Conservation (phyloP, 257 asterid genomes). For the Scutellaria barbata region DNA sequence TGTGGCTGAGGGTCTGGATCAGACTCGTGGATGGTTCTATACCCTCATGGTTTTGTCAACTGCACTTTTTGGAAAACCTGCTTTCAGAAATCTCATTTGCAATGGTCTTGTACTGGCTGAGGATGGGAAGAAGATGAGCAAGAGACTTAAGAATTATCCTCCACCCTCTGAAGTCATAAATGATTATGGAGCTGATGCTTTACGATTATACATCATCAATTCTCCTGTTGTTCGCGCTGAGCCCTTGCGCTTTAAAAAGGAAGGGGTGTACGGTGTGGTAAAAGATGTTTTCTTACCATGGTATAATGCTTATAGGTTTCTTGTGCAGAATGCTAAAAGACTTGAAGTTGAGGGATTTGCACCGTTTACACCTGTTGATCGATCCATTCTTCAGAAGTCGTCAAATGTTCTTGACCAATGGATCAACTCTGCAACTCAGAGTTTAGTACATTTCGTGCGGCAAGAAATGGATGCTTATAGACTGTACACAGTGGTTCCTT, state of each 20-base stretch:
- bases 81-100: conserved; percentile 95
- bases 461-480: conserved; percentile 97
- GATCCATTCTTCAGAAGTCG: conserved; percentile 65
- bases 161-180: conserved; percentile 90
- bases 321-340: conserved; percentile 94
- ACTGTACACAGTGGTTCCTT: conserved; percentile 93
- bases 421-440: conserved; percentile 95
- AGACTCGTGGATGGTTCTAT: conserved; percentile 99
- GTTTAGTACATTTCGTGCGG: conserved; percentile 90
- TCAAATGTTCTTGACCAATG: conserved; percentile 94
- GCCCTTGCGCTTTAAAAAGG: conserved; percentile 92
- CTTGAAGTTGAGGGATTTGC: conserved; percentile 86
- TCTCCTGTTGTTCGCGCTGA: conserved; percentile 99
- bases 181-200: conserved; percentile 98
- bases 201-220: conserved; percentile 86
- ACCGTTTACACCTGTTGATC: conserved; percentile 83
- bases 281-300: conserved; percentile 96
- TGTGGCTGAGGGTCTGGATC: conserved; percentile 99
- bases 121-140: conserved; percentile 99
- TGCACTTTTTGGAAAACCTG: conserved; percentile 95
- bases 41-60: conserved; percentile 98
- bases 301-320: conserved; percentile 99
- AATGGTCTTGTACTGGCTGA: conserved; percentile 98
- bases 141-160: conserved; percentile 92
- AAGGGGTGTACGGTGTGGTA: conserved; percentile 88